Percentiles rank a stretch among this genome's conserved stretches.
phyloP scores from a whole-genome alignment of 495 filamentous ascomycete genomes.

The Lasiosphaeris hirsuta region DNA sequence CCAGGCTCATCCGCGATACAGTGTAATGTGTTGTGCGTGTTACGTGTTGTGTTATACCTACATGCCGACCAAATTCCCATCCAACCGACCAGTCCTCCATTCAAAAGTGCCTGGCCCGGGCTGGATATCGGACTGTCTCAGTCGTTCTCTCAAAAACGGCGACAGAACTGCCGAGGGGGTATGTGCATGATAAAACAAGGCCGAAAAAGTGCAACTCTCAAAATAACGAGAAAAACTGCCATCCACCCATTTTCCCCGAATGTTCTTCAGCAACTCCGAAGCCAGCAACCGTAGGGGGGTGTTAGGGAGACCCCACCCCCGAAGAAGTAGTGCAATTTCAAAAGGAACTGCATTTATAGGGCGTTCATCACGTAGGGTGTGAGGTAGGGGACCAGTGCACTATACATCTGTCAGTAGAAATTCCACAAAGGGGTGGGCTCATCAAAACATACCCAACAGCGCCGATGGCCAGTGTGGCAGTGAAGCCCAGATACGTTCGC shows the following conservation, averaged over 20 bases:
- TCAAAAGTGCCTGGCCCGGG: conserved; percentile 9
- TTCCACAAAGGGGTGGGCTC: not conserved
- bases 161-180: conserved; percentile 19
- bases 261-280: conserved; percentile 1
- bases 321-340: not conserved
- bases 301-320: not conserved
- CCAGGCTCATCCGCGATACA: not conserved
- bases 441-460: conserved; percentile 73
- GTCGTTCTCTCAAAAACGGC: conserved; percentile 9
- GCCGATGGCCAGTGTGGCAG: conserved; percentile 62
- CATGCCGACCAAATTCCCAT: conserved; percentile 13
- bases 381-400: conserved; percentile 42
- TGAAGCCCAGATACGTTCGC: conserved; percentile 78
- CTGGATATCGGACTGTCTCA: not conserved
- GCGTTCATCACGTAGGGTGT: conserved; percentile 54
- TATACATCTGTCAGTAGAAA: conserved; percentile 22
- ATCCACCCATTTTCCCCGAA: conserved; percentile 10
- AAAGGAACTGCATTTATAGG: conserved; percentile 27
- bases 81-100: conserved; percentile 10
- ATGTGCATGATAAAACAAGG: conserved; percentile 21
- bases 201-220: conserved; percentile 11
- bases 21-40: conserved; percentile 5
- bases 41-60: conserved; percentile 17
- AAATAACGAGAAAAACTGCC: conserved; percentile 10
- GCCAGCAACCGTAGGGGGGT: not conserved